phyloP scores from a whole-genome alignment of 1,284 basidiomycete species.

The Fomitiporia mediterranea region DNA sequence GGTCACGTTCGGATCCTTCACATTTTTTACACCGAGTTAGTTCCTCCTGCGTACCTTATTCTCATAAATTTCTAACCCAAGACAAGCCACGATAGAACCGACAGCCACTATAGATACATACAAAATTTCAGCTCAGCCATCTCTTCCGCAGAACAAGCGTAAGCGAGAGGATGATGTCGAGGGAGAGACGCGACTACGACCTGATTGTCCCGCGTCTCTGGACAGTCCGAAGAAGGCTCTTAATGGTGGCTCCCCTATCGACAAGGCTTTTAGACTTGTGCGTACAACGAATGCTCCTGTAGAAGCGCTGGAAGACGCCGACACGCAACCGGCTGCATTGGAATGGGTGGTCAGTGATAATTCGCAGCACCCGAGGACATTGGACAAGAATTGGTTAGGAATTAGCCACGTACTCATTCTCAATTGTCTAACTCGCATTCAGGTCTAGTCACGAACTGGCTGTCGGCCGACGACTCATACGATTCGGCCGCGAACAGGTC shows the following conservation, averaged over 20 bases:
- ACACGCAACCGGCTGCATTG: conserved; percentile 6
- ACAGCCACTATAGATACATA: conserved; percentile 8
- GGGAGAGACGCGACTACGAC: not conserved
- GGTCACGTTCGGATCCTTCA: conserved; percentile 65
- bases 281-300: conserved; percentile 2
- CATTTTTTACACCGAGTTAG: conserved; percentile 52
- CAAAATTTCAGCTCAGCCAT: not conserved
- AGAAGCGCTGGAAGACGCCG: not conserved
- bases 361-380: conserved; percentile 15
- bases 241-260: not conserved
- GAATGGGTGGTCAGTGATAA: conserved; percentile 21
- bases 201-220: not conserved
- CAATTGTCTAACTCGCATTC: conserved; percentile 38
- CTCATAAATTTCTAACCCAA: not conserved
- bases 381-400: conserved; percentile 18
- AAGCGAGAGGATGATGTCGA: conserved; percentile 10
- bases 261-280: conserved; percentile 10
- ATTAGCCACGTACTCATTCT: not conserved
- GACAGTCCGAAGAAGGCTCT: conserved; percentile 3
- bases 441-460: conserved; percentile 53
- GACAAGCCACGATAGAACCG: conserved; percentile 8
- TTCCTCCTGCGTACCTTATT: conserved; percentile 15
- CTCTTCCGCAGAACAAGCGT: conserved; percentile 10
- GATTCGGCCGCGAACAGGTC: conserved; percentile 59
- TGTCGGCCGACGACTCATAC: conserved; percentile 66